Evolutionary conservation across 2,329 filamentous ascomycete genomes (phyloP).

Genomic region (Bisporella sp.): DNA sequence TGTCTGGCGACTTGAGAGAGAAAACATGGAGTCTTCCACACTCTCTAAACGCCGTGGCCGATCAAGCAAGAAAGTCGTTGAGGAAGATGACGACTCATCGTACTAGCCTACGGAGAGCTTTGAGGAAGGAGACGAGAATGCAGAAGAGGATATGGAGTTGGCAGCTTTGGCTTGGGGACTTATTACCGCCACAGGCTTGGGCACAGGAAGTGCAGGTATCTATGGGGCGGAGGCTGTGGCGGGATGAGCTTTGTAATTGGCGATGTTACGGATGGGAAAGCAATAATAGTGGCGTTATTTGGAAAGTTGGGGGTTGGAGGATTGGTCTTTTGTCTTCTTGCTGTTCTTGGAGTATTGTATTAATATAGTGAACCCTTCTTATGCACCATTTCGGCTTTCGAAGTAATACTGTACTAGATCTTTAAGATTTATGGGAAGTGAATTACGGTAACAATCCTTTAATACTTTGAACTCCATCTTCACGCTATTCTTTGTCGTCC

Average conservation of each 20-base stretch:
- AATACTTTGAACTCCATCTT: no score
- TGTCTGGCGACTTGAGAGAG: constrained; percentile 12
- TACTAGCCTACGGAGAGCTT: constrained; percentile 24
- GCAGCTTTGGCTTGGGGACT: constrained; percentile 41
- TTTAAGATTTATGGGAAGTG: no score
- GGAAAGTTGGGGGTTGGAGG: no score
- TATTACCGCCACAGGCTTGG: constrained; percentile 36
- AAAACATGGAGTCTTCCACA: neutral
- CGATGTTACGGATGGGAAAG: no score
- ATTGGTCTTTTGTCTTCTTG: no score
- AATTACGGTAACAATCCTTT: no score
- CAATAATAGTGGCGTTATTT: no score
- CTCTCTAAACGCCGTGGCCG: constrained; percentile 1
- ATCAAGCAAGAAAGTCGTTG: constrained; percentile 4
- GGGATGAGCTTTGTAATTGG: constrained; percentile 1
- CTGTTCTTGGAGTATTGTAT: no score
- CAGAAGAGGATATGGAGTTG: constrained; percentile 39
- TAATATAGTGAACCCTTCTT: no score
- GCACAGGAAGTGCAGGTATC: constrained; percentile 37
- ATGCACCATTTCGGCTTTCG: no score
- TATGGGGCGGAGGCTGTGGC: constrained; percentile 35
- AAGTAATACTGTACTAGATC: no score
- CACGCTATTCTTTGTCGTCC: no score
- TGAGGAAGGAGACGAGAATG: constrained; percentile 34
- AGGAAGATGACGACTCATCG: constrained; percentile 31